Conservation (phyloP, 1,284 basidiomycete genomes). For the Hymenochaete sp. region DNA sequence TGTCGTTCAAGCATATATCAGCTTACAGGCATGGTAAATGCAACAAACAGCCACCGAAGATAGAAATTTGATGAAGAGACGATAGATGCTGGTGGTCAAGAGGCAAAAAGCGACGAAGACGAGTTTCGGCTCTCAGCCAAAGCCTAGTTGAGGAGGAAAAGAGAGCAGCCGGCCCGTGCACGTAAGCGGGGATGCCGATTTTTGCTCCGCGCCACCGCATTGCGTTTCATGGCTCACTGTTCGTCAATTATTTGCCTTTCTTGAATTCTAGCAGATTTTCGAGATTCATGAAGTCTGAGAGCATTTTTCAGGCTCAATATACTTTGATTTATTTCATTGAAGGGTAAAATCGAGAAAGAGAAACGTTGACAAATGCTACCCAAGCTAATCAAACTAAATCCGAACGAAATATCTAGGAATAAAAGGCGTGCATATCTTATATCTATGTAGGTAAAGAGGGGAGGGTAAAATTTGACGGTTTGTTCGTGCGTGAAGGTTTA, state of each 20-base stretch:
- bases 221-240: not conserved
- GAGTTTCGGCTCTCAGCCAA: not conserved
- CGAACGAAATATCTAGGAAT: not conserved
- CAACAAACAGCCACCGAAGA: not conserved
- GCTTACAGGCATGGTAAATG: not conserved
- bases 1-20: not conserved
- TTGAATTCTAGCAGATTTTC: no score
- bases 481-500: not conserved
- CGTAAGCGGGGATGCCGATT: no score
- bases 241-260: not conserved
- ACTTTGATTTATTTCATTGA: no score
- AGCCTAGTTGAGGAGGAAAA: not conserved
- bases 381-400: not conserved
- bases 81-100: slow-evolving; percentile 19
- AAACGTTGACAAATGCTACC: no score
- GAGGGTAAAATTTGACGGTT: not conserved
- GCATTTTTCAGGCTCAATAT: no score
- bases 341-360: no score
- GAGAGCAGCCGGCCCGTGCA: not conserved
- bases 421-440: not conserved
- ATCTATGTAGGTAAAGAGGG: not conserved
- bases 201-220: no score
- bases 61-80: slow-evolving; percentile 45
- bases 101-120: slow-evolving; percentile 12
- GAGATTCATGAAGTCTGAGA: no score